Conservation (phyloP, 2,329 filamentous ascomycete genomes). For the Aureobasidium mangrovei region DNA sequence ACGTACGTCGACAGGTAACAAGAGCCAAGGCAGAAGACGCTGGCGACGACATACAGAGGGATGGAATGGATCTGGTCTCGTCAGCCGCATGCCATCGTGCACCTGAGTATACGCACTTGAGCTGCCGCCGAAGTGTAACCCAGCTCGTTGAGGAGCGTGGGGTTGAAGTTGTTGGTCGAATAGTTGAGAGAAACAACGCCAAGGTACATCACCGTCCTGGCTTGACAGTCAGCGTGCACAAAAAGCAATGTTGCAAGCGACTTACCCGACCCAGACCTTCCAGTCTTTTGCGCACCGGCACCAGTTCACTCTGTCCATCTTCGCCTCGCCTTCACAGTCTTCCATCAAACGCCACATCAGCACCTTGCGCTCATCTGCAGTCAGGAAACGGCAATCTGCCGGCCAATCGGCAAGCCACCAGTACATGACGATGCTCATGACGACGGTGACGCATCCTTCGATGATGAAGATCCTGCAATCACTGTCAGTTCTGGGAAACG, state of each 20-base stretch:
- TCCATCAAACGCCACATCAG: slow-evolving; percentile 34
- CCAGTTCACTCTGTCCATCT: slow-evolving; percentile 45
- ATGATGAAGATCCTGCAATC: slow-evolving; percentile 22
- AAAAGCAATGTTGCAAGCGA: not conserved
- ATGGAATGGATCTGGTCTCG: slow-evolving; percentile 25
- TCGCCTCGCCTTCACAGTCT: slow-evolving; percentile 31
- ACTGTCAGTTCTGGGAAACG: not conserved
- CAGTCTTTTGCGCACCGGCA: slow-evolving; percentile 9
- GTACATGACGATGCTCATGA: slow-evolving; percentile 19
- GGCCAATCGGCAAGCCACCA: slow-evolving; percentile 37
- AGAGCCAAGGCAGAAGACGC: slow-evolving; percentile 31
- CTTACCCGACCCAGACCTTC: slow-evolving; percentile 13
- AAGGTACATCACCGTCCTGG: slow-evolving; percentile 8
- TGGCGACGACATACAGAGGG: slow-evolving; percentile 32
- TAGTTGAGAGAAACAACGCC: slow-evolving; percentile 38
- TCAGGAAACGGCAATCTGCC: slow-evolving; percentile 39
- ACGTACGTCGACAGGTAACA: slow-evolving; percentile 44
- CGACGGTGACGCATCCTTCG: slow-evolving; percentile 24
- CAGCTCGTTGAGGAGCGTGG: slow-evolving; percentile 34
- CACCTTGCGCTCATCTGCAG: slow-evolving; percentile 35
- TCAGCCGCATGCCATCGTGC: not conserved
- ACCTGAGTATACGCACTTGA: slow-evolving; percentile 18
- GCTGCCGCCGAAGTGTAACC: slow-evolving; percentile 34
- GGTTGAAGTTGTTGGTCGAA: slow-evolving; percentile 34
- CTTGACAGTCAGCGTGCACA: not conserved